Evolutionary conservation across 1,284 basidiomycete genomes (phyloP), one percentile per base, ranked within the genome.

Genomic region (Marasmius oreades): DNA sequence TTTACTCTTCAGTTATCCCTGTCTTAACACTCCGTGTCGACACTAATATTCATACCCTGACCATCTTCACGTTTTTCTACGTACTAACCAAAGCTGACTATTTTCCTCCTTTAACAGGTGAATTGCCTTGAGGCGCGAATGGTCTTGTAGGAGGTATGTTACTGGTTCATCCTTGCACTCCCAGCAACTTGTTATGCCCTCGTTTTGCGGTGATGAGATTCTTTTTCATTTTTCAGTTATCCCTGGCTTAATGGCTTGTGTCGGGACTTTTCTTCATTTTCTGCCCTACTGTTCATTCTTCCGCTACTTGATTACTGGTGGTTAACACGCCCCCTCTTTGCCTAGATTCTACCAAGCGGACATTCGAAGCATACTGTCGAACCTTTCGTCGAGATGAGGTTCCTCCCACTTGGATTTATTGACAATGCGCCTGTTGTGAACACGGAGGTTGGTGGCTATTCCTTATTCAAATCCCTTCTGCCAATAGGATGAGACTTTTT

Each of bases 1-100:
- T 6, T 18, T 20, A 28, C 36, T 43, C 26, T 51, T 55, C 54
- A 55, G 47, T 55, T 55, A 51, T 55, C 54, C 54, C 54, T 55
- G 54, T 51, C 54, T 51, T 55, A 51, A 55, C 46, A n/a, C 23
- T 3, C 37, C 39, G 16, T 53, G 52, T 53, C 39, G 37, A 44
- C 18, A 44, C 37, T 44, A 16, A 11, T 16, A 20, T 42, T 18
- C 39, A 7, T 18, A 42, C 20, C 16, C 39, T n/a, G 39, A 18
- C 20, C 36, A 37, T 12, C 12, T 2, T 5, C 36, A 11, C 12
- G 36, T 12, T n/a, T 37, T 37, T 37, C n/a, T n/a, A 37, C 36
- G 36, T n/a, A 37, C 36, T 12, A 37, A 12, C n/a, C 36, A n/a
- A 3, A n/a, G n/a, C n/a, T n/a, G n/a, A n/a, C n/a, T n/a, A n/a